Evolutionary conservation across 148 eudicot species (phyloP), one percentile per base, ranked within the genome.

Genomic region (Amaranthus hypochondriacus): DNA sequence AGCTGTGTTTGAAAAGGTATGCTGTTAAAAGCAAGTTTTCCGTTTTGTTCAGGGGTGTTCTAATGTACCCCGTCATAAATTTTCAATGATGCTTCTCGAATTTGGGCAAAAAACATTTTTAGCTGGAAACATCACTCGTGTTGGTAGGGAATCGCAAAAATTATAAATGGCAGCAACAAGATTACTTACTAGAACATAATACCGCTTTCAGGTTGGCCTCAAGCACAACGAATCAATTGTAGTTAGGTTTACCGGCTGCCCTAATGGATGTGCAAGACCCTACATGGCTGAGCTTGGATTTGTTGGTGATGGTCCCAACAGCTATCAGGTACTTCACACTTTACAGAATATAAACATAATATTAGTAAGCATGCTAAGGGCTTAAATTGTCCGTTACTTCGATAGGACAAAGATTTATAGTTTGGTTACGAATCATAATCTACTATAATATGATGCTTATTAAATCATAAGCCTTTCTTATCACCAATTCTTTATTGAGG

Each of bases 211-310:
- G 99, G 97, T 95, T 82, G 99, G 99, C 79, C 94, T 95, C 50
- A 84, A 81, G 75, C 85, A 84, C 80, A 85, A 72, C 58, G 97
- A 95, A 74, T 86, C 99, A 66, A 71, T 90, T 66, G 97, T 90
- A 28, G 73, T 92, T 61, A 87, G 99, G 83, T 76, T 89, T 75
- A 95, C 99, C 66, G 99, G 99, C 12, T 95, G 99, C 81, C 99
- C 99, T 7, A 95, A 95, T 75, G 97, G 99, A 48, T 92, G 99
- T 84, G 97, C 99, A 64, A 83, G 98, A 73, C 98, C 98, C n/a
- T 95, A 95, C 86, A 89, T 95, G 97, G 99, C 99, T 75, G 99
- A 95, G 80, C 96, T 95, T 66, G 99, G 99, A 75, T 84, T 95
- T 72, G 99, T 92, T 81, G 97, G 99, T 71, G 99, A 95, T 87